Conservation (phyloP, 345 rosid genomes). For the Dovyalis caffra region DNA sequence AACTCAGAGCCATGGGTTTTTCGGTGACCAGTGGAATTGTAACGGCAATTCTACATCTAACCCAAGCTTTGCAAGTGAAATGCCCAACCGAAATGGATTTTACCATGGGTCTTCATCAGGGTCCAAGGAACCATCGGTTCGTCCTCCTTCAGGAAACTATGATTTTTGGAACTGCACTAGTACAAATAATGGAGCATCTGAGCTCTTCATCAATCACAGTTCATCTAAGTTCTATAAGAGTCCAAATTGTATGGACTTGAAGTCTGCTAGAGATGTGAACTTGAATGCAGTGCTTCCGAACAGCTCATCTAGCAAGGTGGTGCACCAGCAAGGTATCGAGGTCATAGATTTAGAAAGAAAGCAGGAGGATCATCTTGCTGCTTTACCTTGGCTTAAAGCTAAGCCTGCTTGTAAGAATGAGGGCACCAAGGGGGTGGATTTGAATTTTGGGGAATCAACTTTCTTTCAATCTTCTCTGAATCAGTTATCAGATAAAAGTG, state of each 20-base stretch:
- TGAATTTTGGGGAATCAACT: slow-evolving; percentile 32
- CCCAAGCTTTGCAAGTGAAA: slow-evolving; percentile 45
- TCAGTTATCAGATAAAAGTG: slow-evolving; percentile 35
- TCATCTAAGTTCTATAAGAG: slow-evolving; percentile 30
- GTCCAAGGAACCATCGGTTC: slow-evolving; percentile 39
- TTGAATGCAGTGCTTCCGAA: slow-evolving; percentile 48
- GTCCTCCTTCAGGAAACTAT: slow-evolving; percentile 23
- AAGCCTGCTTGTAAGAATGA: slow-evolving; percentile 40
- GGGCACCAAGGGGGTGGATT: slow-evolving; percentile 41
- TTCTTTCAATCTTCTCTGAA: slow-evolving; percentile 37
- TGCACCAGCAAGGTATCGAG: slow-evolving; percentile 28
- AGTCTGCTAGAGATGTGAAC: slow-evolving; percentile 39
- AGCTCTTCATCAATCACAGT: slow-evolving; percentile 24
- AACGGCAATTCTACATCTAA: slow-evolving; percentile 39
- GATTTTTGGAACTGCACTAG: slow-evolving; percentile 34
- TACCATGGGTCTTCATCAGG: slow-evolving; percentile 54
- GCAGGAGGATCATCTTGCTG: slow-evolving; percentile 36
- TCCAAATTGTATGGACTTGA: slow-evolving; percentile 32
- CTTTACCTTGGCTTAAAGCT: slow-evolving; percentile 70
- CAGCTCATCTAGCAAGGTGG: slow-evolving; percentile 37
- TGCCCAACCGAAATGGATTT: slow-evolving; percentile 47
- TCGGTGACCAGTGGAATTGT: slow-evolving; percentile 53
- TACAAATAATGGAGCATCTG: slow-evolving; percentile 29
- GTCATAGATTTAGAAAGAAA: slow-evolving; percentile 46
- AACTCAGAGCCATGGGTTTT: slow-evolving; percentile 48